Evolutionary conservation across 2,329 filamentous ascomycete genomes (phyloP), one percentile per base, ranked within the genome.

Genomic region (Trichoderma koningii): DNA sequence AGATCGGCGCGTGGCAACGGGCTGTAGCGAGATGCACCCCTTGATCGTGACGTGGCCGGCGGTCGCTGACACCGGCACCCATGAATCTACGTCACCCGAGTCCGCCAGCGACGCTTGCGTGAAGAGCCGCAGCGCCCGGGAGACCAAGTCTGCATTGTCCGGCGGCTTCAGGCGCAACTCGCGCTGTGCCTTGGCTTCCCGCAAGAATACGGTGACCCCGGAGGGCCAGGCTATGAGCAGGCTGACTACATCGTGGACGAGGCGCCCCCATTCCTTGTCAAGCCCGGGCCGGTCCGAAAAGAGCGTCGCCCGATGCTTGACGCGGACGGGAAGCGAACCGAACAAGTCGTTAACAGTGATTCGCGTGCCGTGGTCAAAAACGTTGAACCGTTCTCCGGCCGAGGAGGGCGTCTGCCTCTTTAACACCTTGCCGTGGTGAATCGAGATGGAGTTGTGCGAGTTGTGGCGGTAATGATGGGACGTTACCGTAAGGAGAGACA

Each of bases 251-350:
- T 81, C 77, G 56, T 79, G 82, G 67, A 85, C 83, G 17, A 96
- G 76, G 1, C 76, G 76, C 30, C 87, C 83, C 87, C 91, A 94
- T 60, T 90, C 83, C 68, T 83, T 89, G 21, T 83, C 76, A 55
- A 88, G 79, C 26, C 80, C 73, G 12, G 81, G 69, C 69, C 80
- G 82, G 71, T 86, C 79, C 45, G 81, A 74, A 68, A 80, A 77
- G 3, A 87, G 70, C 0, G 85, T 70, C 0, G 87, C 85, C 68
- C 93, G 85, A 70, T 93, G 90, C 73, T 95, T 96, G 28, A 96
- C 89, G 15, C 94, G 87, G 14, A 97, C 94, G 0, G 94, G 93
- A 86, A 97, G 91, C 66, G 88, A 90, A 0, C 93, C 93, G 76
- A 97, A 98, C 1, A 97, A 80, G 74, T 97, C 89, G 64, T 88